Evolutionary conservation across 2,329 filamentous ascomycete species (phyloP), one percentile per base, ranked within the genome.

Genomic region (Biscogniauxia mediterranea): DNA sequence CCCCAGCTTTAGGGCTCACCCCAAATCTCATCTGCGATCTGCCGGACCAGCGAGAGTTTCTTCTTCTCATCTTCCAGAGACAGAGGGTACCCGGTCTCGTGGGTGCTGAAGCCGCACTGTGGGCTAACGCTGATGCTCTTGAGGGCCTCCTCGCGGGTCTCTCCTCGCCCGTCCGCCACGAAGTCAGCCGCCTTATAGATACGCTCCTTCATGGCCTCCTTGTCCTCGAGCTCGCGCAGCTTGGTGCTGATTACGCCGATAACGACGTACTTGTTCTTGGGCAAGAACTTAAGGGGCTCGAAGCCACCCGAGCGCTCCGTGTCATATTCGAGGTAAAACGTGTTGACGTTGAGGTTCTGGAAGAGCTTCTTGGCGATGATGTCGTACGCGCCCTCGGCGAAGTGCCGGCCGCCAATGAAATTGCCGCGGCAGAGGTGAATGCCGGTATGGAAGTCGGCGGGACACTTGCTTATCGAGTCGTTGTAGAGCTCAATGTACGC

Each of bases 401-500:
- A 89, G 76, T 89, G 85, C 26, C 86, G 81, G 20, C 84, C 85
- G 58, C 85, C 84, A 64, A 88, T 85, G 74, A 89, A 89, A 77
- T 89, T 90, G 55, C 83, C 83, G 8, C 83, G 83, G 81, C 90
- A 93, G 56, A 93, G 80, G 72, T 93, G 91, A 17, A 93, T 87
- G 53, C 90, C 90, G 2, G 91, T 83, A 75, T 92, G 89, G 80
- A 93, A 85, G 71, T 93, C 89, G 1, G 80, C 73, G 0, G 89
- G 89, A 0, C 85, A 78, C 68, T 84, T 83, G 69, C 80, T 78
- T 70, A 91, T 81, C 69, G 82, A 85, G 74, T 90, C 87, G 73
- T 93, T 93, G 81, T 93, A 93, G 66, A 91, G 85, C 63, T 83
- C 80, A 73, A 93, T 89, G 76, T 93, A 93, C 26, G 88, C 85